Evolutionary conservation across 2,329 filamentous ascomycete genomes (phyloP), one percentile per base, ranked within the genome.

Genomic region (Fusarium nelsonii): DNA sequence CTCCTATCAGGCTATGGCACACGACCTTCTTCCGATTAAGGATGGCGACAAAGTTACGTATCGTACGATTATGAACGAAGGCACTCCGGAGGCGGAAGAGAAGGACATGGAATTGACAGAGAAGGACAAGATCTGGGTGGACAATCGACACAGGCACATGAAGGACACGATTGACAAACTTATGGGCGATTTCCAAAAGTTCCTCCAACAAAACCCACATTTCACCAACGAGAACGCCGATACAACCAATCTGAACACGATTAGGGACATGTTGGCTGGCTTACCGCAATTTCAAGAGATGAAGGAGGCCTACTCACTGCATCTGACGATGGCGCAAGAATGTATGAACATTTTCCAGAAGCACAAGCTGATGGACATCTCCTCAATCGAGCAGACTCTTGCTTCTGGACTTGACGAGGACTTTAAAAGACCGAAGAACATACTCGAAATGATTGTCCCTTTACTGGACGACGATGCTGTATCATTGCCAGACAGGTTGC

Each of bases 1-100:
- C 77, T 97, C 96, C 14, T 99, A 98, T 78, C 96, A 99, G 80
- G 94, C 96, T 51, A 98, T 99, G 95, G 95, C 93, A 5, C 93
- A 97, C 78, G 96, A 99, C 77, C 83, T 99, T 10, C 82, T 99
- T 32, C 91, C 92, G 1, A 93, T 99, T 75, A 90, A 92, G 73
- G 96, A 98, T 55, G 91, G 88, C 26, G 94, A 97, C 69, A 97
- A 96, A 78, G 87, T 97, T 11, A 93, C 91, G 0, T 99, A 94
- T 77, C 91, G 90, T 70, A 94, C 94, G 53, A 83, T 87, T 3
- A 84, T 96, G 67, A 96, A 97, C 69, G 88, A 94, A 72, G 92
- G 91, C 11, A 84, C 87, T 5, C 80, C 84, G 0, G 88, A 91
- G 41, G 87, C 91, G 30, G 89, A 97, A 77, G 88, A 92, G 63